Evolutionary conservation across 139 green algal genomes (phyloP).

Genomic region (Pseudopediastrum boryanum): DNA sequence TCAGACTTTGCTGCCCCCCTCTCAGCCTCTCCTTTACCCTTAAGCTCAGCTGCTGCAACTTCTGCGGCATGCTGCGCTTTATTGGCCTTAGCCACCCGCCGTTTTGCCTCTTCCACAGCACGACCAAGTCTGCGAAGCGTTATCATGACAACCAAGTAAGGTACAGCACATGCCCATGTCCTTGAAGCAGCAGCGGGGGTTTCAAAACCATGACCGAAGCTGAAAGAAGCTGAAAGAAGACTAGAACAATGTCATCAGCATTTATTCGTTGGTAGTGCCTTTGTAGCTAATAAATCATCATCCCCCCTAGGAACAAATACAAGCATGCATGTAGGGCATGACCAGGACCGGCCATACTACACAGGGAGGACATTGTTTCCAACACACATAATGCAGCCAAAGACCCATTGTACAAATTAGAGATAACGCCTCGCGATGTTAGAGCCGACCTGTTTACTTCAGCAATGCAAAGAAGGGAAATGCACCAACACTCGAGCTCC

Average conservation of each 20-base stretch:
- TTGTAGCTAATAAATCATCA: too few relatives aligned
- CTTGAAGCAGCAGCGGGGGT: too few relatives aligned
- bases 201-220: too few relatives aligned
- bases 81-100: conserved; percentile 46
- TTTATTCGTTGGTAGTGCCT: too few relatives aligned
- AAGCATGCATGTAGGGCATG: too few relatives aligned
- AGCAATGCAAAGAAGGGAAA: neutral
- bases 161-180: neutral
- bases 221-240: too few relatives aligned
- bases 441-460: neutral
- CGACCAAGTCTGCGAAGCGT: conserved; percentile 24
- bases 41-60: conserved; percentile 47
- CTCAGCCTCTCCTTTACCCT: conserved; percentile 34
- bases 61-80: conserved; percentile 60
- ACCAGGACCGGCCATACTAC: too few relatives aligned
- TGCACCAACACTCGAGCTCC: too few relatives aligned
- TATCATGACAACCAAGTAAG: neutral
- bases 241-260: too few relatives aligned
- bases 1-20: conserved; percentile 22
- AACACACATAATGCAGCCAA: conserved; percentile 17
- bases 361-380: too few relatives aligned
- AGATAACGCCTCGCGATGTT: neutral
- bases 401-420: conserved; percentile 12
- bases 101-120: conserved; percentile 53
- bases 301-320: too few relatives aligned